These are phyloP conservation scores for Aegle marmelos DNA, from an alignment of 345 rosid genomes.

Conservation along the genomic window DNA sequence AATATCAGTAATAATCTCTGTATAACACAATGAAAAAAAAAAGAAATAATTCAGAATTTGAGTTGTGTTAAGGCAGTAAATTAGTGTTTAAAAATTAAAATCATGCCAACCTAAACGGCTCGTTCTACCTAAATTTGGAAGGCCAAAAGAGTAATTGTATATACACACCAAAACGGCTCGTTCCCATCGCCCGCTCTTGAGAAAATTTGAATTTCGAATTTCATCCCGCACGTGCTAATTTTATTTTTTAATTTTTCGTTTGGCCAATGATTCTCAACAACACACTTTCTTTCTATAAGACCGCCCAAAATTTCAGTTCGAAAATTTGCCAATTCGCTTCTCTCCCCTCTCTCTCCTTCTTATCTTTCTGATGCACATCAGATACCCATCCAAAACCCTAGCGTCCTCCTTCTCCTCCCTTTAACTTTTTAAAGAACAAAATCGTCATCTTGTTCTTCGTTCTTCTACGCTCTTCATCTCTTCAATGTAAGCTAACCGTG, in stretches of 20 bases:
- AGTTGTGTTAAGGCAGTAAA: no score
- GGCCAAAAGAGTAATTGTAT: slow-evolving; percentile 10
- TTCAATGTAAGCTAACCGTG: background rate
- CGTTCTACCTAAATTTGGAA: background rate
- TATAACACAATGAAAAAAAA: no score
- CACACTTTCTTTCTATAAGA: background rate
- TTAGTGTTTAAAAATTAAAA: no score
- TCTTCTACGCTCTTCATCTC: background rate
- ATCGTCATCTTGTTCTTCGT: background rate
- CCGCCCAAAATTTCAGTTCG: slow-evolving; percentile 36
- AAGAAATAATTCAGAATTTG: no score
- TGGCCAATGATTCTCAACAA: background rate
- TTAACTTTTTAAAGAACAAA: background rate
- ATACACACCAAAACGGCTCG: background rate
- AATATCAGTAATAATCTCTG: no score
- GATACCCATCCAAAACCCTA: slow-evolving; percentile 3
- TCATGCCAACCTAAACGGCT: no score
- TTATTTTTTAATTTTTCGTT: background rate
- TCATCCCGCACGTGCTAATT: background rate
- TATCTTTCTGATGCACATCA: background rate
- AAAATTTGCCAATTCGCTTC: slow-evolving; percentile 28
- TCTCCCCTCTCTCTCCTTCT: background rate
- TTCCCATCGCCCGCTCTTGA: background rate
- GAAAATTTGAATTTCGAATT: slow-evolving; percentile 20
- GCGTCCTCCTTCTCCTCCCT: background rate